These are phyloP conservation scores for Rhodotorula sp. DNA, from an alignment of 1,284 basidiomycete species.

Conservation along the genomic window DNA sequence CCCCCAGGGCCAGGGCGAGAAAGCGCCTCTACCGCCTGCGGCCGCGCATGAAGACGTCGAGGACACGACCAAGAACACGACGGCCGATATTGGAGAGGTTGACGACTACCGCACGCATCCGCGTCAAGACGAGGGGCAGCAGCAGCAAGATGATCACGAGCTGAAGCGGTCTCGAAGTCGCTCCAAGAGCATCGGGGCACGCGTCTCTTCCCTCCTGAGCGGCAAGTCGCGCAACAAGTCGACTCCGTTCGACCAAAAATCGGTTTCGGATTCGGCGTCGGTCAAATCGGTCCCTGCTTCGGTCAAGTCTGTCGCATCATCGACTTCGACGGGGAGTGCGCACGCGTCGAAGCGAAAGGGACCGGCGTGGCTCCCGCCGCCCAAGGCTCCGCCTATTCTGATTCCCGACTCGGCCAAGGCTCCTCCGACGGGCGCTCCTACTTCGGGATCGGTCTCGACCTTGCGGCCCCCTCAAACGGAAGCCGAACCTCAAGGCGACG, in stretches of 20 bases:
- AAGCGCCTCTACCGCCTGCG: slow-evolving; percentile 40
- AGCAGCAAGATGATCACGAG: background rate
- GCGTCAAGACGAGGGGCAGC: background rate
- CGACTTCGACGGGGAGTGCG: background rate
- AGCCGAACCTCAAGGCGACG: background rate
- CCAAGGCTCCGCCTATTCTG: background rate
- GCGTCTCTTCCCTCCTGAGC: background rate
- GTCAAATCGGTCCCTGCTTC: background rate
- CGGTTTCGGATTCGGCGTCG: background rate
- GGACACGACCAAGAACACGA: slow-evolving; percentile 62
- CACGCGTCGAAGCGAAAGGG: background rate
- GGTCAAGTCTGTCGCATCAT: background rate
- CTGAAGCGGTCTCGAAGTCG: background rate
- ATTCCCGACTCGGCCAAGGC: background rate
- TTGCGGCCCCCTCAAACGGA: background rate
- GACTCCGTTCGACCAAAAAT: background rate
- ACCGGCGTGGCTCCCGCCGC: background rate
- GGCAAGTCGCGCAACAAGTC: background rate
- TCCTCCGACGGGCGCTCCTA: background rate
- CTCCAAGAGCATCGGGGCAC: background rate
- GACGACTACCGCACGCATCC: slow-evolving; percentile 9
- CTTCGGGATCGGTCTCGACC: slow-evolving; percentile 10
- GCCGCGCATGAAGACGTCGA: slow-evolving; percentile 53
- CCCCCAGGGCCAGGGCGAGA: slow-evolving; percentile 8
- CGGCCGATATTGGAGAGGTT: slow-evolving; percentile 51